These are phyloP conservation scores for Leccinum obscurum DNA, from an alignment of 768 basidiomycete genomes.

Conservation along the genomic window DNA sequence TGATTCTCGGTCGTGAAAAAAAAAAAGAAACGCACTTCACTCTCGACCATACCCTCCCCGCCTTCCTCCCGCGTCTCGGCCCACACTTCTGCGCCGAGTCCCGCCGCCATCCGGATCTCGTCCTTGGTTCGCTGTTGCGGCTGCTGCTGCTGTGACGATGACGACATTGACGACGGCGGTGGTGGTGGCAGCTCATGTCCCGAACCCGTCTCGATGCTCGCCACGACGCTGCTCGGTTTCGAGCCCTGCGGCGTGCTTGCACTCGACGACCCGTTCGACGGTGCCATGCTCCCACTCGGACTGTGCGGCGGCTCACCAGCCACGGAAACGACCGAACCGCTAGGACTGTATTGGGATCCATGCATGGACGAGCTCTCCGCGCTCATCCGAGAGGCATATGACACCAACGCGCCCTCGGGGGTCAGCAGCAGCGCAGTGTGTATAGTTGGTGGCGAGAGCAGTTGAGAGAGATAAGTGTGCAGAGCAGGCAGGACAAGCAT, in stretches of 20 bases:
- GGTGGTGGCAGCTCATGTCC: not conserved
- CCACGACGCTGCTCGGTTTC: slow-evolving; percentile 12
- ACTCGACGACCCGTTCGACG: slow-evolving; percentile 12
- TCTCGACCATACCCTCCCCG: slow-evolving; percentile 64
- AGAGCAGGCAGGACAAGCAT: slow-evolving; percentile 75
- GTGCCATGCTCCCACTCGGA: slow-evolving; percentile 15
- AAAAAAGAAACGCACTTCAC: slow-evolving; percentile 53
- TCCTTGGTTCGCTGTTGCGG: slow-evolving; percentile 54
- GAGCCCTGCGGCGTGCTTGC: slow-evolving; percentile 12
- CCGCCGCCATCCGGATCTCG: slow-evolving; percentile 69
- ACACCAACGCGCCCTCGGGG: slow-evolving; percentile 72
- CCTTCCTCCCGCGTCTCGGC: slow-evolving; percentile 60
- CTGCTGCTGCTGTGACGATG: not conserved
- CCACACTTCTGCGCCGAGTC: slow-evolving; percentile 76
- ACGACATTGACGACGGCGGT: not conserved
- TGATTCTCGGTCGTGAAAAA: not conserved
- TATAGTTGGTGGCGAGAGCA: slow-evolving; percentile 52
- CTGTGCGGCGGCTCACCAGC: not conserved
- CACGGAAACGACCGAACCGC: slow-evolving; percentile 7
- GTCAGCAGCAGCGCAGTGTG: slow-evolving; percentile 75
- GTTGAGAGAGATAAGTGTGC: slow-evolving; percentile 62
- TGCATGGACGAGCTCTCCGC: slow-evolving; percentile 3
- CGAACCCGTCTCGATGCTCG: slow-evolving; percentile 6
- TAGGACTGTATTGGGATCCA: slow-evolving; percentile 6
- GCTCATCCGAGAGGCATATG: slow-evolving; percentile 54